Conservation (phyloP, 148 eudicot species). For the Suaeda aralocaspica region DNA sequence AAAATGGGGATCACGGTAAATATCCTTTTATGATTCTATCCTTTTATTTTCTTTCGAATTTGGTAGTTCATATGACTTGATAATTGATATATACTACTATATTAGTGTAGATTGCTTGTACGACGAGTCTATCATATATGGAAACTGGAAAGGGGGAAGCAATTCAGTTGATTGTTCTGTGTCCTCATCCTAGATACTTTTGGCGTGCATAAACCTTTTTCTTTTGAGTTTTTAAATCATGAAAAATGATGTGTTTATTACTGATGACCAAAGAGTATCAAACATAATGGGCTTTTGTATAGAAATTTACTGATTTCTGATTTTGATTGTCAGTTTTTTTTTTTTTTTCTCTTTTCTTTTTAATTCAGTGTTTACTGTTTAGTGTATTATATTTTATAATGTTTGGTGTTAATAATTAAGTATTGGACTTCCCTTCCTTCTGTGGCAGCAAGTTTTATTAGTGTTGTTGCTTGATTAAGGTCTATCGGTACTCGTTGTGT, state of each 20-base stretch:
- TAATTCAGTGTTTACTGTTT: too few species aligned
- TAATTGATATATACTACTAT: too few species aligned
- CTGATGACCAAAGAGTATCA: too few species aligned
- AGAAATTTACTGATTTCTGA: neutral
- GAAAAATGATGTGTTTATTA: neutral
- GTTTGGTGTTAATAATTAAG: neutral
- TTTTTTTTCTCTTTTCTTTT: too few species aligned
- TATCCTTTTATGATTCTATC: neutral
- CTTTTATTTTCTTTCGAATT: too few species aligned
- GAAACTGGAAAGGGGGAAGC: neutral
- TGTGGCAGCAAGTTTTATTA: neutral
- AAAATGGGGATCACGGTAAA: constrained; percentile 85
- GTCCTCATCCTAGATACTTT: too few species aligned
- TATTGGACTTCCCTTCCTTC: neutral
- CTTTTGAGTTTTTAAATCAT: neutral
- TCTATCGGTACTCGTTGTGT: neutral
- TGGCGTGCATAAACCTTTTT: neutral
- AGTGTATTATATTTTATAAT: neutral
- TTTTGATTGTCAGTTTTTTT: too few species aligned
- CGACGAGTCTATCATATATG: neutral
- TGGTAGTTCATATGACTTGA: neutral
- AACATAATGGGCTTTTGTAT: neutral
- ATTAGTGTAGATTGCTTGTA: neutral
- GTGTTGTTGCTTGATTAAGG: neutral
- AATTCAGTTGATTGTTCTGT: neutral